These are phyloP conservation scores for Monilinia aucupariae DNA, from an alignment of 2,329 filamentous ascomycete species.

Conservation along the genomic window DNA sequence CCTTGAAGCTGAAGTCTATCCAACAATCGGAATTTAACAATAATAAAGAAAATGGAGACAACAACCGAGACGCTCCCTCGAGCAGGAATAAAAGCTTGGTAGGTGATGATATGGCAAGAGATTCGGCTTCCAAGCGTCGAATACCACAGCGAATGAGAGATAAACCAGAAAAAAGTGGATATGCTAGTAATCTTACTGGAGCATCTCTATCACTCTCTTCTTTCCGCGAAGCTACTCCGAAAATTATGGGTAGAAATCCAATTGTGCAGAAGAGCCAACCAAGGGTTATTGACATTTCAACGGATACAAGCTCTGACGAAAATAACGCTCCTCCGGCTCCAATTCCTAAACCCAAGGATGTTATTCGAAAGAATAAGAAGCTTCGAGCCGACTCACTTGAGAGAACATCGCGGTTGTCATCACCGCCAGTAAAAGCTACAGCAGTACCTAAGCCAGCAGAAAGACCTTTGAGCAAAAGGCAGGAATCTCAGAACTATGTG, in stretches of 20 bases:
- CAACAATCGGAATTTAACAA: conserved; percentile 20
- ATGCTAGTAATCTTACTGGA: conserved; percentile 32
- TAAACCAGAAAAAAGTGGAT: conserved; percentile 24
- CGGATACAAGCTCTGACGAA: conserved; percentile 8
- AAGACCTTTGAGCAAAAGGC: not conserved
- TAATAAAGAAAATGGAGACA: conserved; percentile 16
- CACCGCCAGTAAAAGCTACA: not conserved
- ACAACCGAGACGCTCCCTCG: not conserved
- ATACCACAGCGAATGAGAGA: conserved; percentile 19
- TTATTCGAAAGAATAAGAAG: not conserved
- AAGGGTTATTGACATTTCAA: conserved; percentile 5
- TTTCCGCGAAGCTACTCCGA: conserved; percentile 2
- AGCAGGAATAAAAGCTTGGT: not conserved
- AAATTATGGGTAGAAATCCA: not conserved
- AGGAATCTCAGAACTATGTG: not conserved
- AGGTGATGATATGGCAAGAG: not conserved
- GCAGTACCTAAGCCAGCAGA: not conserved
- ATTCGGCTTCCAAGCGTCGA: not conserved
- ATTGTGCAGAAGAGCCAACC: not conserved
- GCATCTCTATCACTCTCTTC: conserved; percentile 25
- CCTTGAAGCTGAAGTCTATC: conserved; percentile 19
- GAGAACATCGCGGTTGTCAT: not conserved
- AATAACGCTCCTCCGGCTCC: not conserved
- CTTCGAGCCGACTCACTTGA: not conserved
- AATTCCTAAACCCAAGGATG: not conserved